phyloP scores from a whole-genome alignment of 164 flowering plant genomes.

The Platanus orientalis region DNA sequence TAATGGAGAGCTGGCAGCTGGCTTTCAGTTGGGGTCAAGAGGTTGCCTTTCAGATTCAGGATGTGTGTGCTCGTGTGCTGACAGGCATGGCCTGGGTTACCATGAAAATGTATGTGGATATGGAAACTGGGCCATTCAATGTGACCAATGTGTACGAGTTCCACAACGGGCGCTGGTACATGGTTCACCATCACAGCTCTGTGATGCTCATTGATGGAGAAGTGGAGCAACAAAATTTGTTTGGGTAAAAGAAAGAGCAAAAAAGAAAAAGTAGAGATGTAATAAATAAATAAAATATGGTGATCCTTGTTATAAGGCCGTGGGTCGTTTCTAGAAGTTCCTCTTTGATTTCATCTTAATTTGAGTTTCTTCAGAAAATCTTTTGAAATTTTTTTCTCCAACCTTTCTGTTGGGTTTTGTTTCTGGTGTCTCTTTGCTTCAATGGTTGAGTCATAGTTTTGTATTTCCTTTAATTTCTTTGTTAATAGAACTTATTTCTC shows the following conservation, averaged over 20 bases:
- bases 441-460: slow-evolving; percentile 2
- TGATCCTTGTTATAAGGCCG: background rate
- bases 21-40: slow-evolving; percentile 68
- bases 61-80: slow-evolving; percentile 71
- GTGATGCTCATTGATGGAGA: slow-evolving; percentile 47
- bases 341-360: background rate
- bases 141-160: slow-evolving; percentile 82
- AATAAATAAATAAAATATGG: background rate
- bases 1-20: slow-evolving; percentile 75
- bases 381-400: slow-evolving; percentile 1
- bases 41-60: slow-evolving; percentile 61
- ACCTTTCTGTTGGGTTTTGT: slow-evolving; percentile 3
- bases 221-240: slow-evolving; percentile 42
- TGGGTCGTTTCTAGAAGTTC: background rate
- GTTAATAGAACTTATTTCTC: no score
- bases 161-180: slow-evolving; percentile 71
- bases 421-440: background rate
- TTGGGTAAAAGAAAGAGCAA: slow-evolving; percentile 7
- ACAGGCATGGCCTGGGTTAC: slow-evolving; percentile 96
- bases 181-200: slow-evolving; percentile 97
- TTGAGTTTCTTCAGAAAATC: background rate
- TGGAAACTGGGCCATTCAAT: slow-evolving; percentile 55
- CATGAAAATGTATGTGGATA: slow-evolving; percentile 64
- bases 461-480: no score
- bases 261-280: background rate